phyloP scores from a whole-genome alignment of 176 grass and related monocot species.

The Eragrostis nindensis region DNA sequence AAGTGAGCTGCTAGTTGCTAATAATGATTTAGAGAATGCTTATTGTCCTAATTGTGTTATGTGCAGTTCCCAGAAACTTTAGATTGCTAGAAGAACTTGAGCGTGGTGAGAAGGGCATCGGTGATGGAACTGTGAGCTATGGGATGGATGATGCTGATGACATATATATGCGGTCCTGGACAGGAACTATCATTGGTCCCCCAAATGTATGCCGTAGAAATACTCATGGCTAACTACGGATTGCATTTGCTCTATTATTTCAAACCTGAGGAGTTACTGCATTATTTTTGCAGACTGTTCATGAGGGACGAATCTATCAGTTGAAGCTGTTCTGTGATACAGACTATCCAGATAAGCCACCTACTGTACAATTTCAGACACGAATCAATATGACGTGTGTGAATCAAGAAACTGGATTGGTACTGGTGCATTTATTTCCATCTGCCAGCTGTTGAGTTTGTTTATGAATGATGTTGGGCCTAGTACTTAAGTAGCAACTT shows the following conservation, averaged over 20 bases:
- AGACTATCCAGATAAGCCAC: conserved; percentile 83
- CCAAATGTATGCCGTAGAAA: conserved; percentile 61
- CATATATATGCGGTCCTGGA: conserved; percentile 86
- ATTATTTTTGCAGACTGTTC: conserved; percentile 65
- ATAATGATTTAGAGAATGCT: conserved; percentile 12
- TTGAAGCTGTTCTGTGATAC: conserved; percentile 75
- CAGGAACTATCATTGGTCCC: conserved; percentile 81
- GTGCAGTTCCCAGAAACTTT: conserved; percentile 82
- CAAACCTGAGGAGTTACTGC: conserved; percentile 1
- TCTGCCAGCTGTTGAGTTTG: background rate
- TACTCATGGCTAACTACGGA: conserved; percentile 15
- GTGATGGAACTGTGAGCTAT: conserved; percentile 91
- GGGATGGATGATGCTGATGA: conserved; percentile 94
- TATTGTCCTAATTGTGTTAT: conserved; percentile 30
- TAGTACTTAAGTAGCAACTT: conserved; percentile 35
- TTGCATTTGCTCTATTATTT: conserved; percentile 31
- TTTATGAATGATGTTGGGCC: conserved; percentile 30
- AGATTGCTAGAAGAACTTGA: conserved; percentile 83
- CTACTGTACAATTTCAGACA: conserved; percentile 69
- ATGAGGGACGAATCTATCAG: conserved; percentile 82
- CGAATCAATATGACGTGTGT: conserved; percentile 74
- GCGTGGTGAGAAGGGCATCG: conserved; percentile 80
- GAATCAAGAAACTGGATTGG: conserved; percentile 71
- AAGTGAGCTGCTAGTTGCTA: background rate
- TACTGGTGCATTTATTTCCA: conserved; percentile 29